Percentiles rank a stretch among this genome's conserved stretches.
These are phyloP conservation scores for Pyracantha coccinea DNA, from an alignment of 331 rosid genomes.

Conservation along the genomic window DNA sequence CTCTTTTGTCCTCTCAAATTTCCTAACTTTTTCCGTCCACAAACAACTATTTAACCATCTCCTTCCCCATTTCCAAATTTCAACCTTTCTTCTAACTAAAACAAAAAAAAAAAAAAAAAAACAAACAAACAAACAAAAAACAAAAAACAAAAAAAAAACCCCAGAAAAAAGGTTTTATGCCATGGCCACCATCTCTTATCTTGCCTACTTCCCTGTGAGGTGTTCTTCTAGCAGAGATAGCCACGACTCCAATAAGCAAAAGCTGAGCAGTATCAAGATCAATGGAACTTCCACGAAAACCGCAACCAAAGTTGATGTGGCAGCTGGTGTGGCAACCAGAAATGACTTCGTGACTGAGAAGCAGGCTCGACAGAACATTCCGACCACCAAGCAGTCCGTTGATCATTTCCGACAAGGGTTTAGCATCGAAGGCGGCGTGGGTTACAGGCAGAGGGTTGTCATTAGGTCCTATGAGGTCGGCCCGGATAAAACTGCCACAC, in stretches of 20 bases:
- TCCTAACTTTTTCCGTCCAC: slow-evolving; percentile 20
- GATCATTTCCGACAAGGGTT: slow-evolving; percentile 76
- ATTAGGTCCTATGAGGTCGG: slow-evolving; percentile 92
- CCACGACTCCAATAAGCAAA: slow-evolving; percentile 34
- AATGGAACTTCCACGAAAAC: slow-evolving; percentile 32
- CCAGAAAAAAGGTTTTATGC: no score
- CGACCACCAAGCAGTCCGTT: slow-evolving; percentile 65
- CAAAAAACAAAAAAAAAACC: no score
- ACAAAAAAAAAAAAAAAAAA: neutral
- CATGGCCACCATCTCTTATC: slow-evolving; percentile 38
- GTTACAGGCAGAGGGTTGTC: slow-evolving; percentile 74
- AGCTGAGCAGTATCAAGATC: slow-evolving; percentile 30
- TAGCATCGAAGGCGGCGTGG: slow-evolving; percentile 71
- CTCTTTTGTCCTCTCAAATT: slow-evolving; percentile 11
- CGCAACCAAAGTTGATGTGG: slow-evolving; percentile 24
- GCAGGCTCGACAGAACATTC: slow-evolving; percentile 56
- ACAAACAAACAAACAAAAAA: neutral
- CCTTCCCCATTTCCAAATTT: slow-evolving; percentile 18
- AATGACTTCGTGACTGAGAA: slow-evolving; percentile 22
- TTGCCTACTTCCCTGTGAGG: slow-evolving; percentile 25
- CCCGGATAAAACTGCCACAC: slow-evolving; percentile 81
- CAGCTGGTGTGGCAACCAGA: slow-evolving; percentile 30
- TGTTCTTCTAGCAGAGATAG: slow-evolving; percentile 45
- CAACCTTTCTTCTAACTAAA: slow-evolving; percentile 26
- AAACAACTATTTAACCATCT: slow-evolving; percentile 25